Conservation (phyloP, 2,329 filamentous ascomycete genomes). For the Ceratocystis variospora region DNA sequence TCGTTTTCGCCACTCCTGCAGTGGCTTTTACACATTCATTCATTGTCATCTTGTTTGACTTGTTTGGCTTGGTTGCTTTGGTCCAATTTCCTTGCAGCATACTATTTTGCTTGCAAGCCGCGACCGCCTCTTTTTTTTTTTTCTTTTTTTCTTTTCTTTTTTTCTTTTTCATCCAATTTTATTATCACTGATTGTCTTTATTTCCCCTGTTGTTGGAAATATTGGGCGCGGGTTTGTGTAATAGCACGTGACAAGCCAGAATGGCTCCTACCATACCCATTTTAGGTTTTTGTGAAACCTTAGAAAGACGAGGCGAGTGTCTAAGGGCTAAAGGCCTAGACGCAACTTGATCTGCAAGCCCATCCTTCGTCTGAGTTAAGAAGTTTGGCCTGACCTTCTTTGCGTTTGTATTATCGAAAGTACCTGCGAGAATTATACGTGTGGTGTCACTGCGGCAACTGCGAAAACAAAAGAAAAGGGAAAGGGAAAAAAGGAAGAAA, state of each 20-base stretch:
- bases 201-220: slow-evolving; percentile 3
- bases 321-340: neutral
- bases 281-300: slow-evolving; percentile 11
- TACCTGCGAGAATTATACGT: neutral
- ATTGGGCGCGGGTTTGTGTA: neutral
- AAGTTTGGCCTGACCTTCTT: neutral
- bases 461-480: neutral
- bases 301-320: neutral
- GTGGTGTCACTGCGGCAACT: neutral
- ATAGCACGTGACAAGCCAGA: slow-evolving; percentile 10
- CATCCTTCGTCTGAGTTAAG: slow-evolving; percentile 3
- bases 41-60: neutral
- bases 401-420: neutral
- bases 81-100: neutral
- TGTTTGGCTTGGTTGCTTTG: neutral
- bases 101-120: neutral
- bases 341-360: neutral
- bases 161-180: neutral
- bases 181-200: neutral
- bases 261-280: neutral
- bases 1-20: neutral
- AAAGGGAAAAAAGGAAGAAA: neutral
- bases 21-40: neutral
- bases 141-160: neutral
- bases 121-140: neutral